Evolutionary conservation across 73 alveolate species (phyloP).

Genomic region (Paraurostyla sp.): DNA sequence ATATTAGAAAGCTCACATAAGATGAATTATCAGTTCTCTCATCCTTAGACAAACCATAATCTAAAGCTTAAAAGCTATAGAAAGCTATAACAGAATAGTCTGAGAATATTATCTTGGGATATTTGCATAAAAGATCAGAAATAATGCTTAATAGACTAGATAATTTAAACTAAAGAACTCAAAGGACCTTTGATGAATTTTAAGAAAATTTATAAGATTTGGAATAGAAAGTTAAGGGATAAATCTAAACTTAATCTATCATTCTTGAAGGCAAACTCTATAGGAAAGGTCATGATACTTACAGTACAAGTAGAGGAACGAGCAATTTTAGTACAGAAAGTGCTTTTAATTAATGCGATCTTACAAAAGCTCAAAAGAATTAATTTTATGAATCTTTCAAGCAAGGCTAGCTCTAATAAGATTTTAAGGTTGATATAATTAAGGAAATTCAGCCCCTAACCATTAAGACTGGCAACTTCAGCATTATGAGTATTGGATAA

Average conservation of each 20-base stretch:
- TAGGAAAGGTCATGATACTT: background rate
- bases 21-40: too few species aligned
- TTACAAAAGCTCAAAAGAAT: too few species aligned
- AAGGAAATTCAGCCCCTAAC: background rate
- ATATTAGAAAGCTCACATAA: too few species aligned
- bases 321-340: background rate
- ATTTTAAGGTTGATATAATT: background rate
- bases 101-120: background rate
- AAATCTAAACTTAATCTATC: background rate
- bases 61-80: too few species aligned
- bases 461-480: background rate
- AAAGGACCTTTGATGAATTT: background rate
- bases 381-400: background rate
- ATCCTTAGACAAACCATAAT: too few species aligned
- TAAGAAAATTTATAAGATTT: background rate
- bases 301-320: background rate
- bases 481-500: background rate
- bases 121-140: background rate
- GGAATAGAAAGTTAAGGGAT: background rate
- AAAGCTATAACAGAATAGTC: background rate
- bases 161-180: background rate
- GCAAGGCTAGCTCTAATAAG: background rate
- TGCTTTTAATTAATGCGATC: background rate
- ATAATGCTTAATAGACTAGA: background rate
- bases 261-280: background rate